phyloP scores from a whole-genome alignment of 257 asterid species.

The Anisodus tanguticus region DNA sequence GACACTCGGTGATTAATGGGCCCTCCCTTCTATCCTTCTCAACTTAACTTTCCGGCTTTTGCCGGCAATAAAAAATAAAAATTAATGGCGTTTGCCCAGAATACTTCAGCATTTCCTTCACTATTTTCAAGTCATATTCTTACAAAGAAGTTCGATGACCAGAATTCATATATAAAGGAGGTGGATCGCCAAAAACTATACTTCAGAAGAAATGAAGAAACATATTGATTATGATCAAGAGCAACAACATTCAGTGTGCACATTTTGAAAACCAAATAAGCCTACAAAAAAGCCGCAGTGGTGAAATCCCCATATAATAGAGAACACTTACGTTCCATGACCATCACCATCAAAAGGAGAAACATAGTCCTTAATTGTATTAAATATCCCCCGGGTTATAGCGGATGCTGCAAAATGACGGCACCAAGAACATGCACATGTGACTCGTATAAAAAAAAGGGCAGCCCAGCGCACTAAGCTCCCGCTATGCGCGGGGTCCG shows the following conservation, averaged over 20 bases:
- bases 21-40: conserved; percentile 5
- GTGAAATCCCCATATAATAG: not conserved
- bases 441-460: too few relatives aligned
- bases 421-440: not conserved
- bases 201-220: conserved; percentile 18
- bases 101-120: not conserved
- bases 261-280: not conserved
- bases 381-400: conserved; percentile 90
- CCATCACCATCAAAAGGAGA: conserved; percentile 94
- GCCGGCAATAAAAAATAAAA: not conserved
- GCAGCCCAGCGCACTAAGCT: too few relatives aligned
- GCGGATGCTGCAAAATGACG: conserved; percentile 98
- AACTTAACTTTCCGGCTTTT: not conserved
- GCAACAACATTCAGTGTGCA: not conserved
- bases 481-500: too few relatives aligned
- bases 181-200: not conserved
- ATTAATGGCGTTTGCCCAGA: not conserved
- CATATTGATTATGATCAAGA: not conserved
- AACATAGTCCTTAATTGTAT: conserved; percentile 83
- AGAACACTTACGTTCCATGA: conserved; percentile 85
- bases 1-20: not conserved
- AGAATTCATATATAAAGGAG: conserved; percentile 7
- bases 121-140: not conserved
- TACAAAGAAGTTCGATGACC: not conserved
- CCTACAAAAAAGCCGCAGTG: not conserved